Evolutionary conservation across 1,139 yeast species (phyloP).

Genomic region (Zhuliangozyma blackwelliae): DNA sequence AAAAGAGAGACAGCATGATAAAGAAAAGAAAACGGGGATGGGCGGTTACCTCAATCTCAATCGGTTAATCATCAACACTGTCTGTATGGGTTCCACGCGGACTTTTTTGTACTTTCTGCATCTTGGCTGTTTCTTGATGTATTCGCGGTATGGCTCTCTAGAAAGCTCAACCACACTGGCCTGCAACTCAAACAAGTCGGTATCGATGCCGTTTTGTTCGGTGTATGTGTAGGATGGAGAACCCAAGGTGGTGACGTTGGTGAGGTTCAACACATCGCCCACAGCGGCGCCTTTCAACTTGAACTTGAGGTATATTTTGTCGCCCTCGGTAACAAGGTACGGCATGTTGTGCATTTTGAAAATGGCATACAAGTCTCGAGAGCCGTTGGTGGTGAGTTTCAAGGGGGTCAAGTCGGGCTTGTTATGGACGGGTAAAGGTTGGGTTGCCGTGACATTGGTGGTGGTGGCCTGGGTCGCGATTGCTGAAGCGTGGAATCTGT

Average conservation of each 20-base stretch:
- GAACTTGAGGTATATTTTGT: constrained; percentile 73
- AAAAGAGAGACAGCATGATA: too few species aligned
- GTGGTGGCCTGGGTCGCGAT: neutral
- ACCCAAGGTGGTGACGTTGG: constrained; percentile 78
- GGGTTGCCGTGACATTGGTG: constrained; percentile 3
- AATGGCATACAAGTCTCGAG: constrained; percentile 65
- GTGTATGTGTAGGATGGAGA: constrained; percentile 72
- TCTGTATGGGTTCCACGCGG: constrained; percentile 72
- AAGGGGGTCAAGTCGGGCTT: constrained; percentile 36
- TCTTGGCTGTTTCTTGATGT: constrained; percentile 65
- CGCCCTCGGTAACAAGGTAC: constrained; percentile 89
- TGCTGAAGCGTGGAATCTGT: too few species aligned
- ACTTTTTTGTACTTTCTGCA: constrained; percentile 80
- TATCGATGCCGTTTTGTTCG: constrained; percentile 30
- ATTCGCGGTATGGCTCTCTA: constrained; percentile 66
- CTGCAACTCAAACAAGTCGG: constrained; percentile 50
- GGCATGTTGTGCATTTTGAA: constrained; percentile 80
- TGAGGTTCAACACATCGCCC: constrained; percentile 72
- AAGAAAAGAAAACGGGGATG: too few species aligned
- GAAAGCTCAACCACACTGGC: constrained; percentile 87
- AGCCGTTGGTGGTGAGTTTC: constrained; percentile 55
- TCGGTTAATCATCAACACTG: constrained; percentile 77
- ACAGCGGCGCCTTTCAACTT: constrained; percentile 69
- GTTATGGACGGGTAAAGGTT: constrained; percentile 3
- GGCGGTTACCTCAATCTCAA: constrained; percentile 41